phyloP scores from a whole-genome alignment of 108 stramenopile genomes.

The Thalassiosira profunda region DNA sequence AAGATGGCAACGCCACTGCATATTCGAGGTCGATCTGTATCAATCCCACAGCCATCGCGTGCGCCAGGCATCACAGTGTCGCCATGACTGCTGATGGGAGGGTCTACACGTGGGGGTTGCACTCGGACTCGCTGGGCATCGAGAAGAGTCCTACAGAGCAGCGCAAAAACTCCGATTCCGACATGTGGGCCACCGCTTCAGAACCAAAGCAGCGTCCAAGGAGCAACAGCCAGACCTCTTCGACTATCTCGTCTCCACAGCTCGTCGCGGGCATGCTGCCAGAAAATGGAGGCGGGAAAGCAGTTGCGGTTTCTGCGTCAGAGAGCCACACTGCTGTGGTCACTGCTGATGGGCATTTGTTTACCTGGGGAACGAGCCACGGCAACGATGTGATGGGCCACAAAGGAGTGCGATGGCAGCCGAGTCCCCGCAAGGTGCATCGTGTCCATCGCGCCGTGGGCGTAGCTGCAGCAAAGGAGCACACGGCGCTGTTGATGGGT shows the following conservation, averaged over 20 bases:
- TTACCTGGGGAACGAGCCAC: slow-evolving; percentile 79
- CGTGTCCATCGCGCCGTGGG: slow-evolving; percentile 80
- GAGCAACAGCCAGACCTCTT: slow-evolving; percentile 8
- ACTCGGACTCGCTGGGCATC: slow-evolving; percentile 68
- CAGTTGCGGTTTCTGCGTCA: slow-evolving; percentile 80
- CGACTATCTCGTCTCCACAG: slow-evolving; percentile 58
- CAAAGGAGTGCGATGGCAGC: slow-evolving; percentile 80
- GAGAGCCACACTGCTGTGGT: slow-evolving; percentile 83
- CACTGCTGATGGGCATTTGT: slow-evolving; percentile 74
- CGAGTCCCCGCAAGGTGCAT: slow-evolving; percentile 71
- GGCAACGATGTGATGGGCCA: slow-evolving; percentile 83
- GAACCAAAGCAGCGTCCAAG: slow-evolving; percentile 16
- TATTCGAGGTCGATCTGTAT: slow-evolving; percentile 33
- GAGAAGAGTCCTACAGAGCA: too few species aligned
- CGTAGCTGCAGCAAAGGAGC: slow-evolving; percentile 83
- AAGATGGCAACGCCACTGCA: neutral
- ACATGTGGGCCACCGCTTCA: neutral
- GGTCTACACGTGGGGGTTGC: slow-evolving; percentile 95
- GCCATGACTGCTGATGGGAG: slow-evolving; percentile 88
- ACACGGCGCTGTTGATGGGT: slow-evolving; percentile 79
- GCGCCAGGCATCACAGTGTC: slow-evolving; percentile 84
- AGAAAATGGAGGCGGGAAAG: slow-evolving; percentile 82
- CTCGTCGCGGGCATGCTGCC: slow-evolving; percentile 84
- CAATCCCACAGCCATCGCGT: slow-evolving; percentile 83
- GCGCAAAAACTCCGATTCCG: too few species aligned